A percentile compares a stretch with the other conserved stretches of the same genome.
These are phyloP conservation scores for Asterella californica DNA, from an alignment of 225 moss, liverwort and hornwort genomes.

Conservation along the genomic window DNA sequence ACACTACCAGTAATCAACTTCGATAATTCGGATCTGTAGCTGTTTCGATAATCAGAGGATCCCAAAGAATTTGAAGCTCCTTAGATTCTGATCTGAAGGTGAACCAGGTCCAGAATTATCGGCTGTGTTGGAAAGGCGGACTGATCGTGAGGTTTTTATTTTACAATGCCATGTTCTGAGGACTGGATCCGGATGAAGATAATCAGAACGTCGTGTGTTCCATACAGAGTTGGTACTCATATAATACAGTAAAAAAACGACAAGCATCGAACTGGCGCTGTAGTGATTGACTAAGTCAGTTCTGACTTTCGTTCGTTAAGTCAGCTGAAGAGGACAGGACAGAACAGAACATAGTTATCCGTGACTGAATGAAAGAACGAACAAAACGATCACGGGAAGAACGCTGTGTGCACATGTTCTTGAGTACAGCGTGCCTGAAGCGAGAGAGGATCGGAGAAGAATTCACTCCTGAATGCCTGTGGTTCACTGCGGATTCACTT, in stretches of 20 bases:
- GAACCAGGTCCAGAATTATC: too few relatives aligned
- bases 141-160: background rate
- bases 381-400: background rate
- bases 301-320: background rate
- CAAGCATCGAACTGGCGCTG: background rate
- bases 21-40: background rate
- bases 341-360: background rate
- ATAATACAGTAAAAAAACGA: background rate
- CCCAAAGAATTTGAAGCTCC: background rate
- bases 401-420: background rate
- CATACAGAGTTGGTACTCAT: too few relatives aligned
- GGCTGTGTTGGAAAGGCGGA: background rate
- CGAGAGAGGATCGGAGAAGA: background rate
- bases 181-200: background rate
- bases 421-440: slow-evolving; percentile 3
- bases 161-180: background rate
- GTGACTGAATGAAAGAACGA: background rate
- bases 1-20: background rate
- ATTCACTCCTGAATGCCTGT: background rate
- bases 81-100: background rate
- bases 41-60: background rate
- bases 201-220: background rate
- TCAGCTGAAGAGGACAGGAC: slow-evolving; percentile 3
- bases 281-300: background rate
- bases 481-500: background rate